Base-by-base conservation (phyloP, 345 rosid species). In the Dovyalis caffra region DNA sequence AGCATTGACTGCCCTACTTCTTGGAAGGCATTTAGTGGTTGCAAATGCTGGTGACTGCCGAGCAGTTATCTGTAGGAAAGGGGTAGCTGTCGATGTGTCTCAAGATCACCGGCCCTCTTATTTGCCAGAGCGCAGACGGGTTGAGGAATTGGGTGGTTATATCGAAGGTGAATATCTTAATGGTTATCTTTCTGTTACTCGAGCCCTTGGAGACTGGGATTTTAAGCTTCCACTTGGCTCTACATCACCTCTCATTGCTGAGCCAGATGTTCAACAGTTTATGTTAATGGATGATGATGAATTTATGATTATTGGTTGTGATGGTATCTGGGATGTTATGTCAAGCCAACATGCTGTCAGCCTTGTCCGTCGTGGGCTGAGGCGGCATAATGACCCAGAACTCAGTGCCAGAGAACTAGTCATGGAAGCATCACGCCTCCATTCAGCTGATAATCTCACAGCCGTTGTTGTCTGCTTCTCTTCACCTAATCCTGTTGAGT, bases 151-250 rank as follows among this genome's bases (percentile, higher is more conserved):
- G 15, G 98, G 92, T 53, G 95, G 89, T 21, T 74, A 8, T 64
- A 34, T 88, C 61, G 75, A 76, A 60, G 90, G 70, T 45, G 90
- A 85, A 9, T 88, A 88, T 74, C 86, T 95, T 11, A 89, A 89
- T 47, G 96, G 86, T 20, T 38, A 68, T 47, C 84, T 92, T 3
- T 80, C 96, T 1, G 89, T 95, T 63, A 90, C 98, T 1, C 85
- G 98, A 70, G 94, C 97, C 40, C 88, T 95, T 0, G 98, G 99
- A 23, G 99, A 95, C 80, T 92, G 98, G 98, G 92, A 83, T 68
- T 53, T 92, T 80, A 95, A 95, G 83, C 86, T 83, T 31, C 89
- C 91, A 15, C 68, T 70, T 20, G 95, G 92, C 8, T 72, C 93
- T 0, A 67, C 86, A 0, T 91, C 91, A 5, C 94, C 98, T 67